Evolutionary conservation across 1,284 basidiomycete genomes (phyloP), one percentile per base, ranked within the genome.

Genomic region (Ustilago sp.): DNA sequence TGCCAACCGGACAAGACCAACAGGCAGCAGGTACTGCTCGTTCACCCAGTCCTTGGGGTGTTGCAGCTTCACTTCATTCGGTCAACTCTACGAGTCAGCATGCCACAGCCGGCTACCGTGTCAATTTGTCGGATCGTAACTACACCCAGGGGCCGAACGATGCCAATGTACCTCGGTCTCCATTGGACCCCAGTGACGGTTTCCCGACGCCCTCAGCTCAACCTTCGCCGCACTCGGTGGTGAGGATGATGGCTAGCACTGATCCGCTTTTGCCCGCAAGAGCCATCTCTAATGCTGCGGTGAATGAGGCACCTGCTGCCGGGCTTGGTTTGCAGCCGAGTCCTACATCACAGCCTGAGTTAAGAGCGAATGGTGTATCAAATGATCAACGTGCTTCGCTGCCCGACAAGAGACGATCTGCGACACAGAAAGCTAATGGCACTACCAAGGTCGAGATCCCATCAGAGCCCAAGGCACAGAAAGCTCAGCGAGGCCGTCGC

Each of bases 241-340:
- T 76, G 31, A 55, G 74, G 8, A 55, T 77, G 63, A 80, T 68
- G 67, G 35, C 68, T 1, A 77, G 72, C 45, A 72, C 69, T 7
- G 66, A 71, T 54, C 74, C 68, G 17, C 56, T 77, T 43, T 23
- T 74, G 36, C 68, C 67, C 36, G 52, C 60, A 1, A 52, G 58
- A 17, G 59, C 67, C 12, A 17, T 71, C 17, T 23, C 59, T 4
- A 36, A 50, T 17, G 57, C 58, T 28, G 38, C 51, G 38, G 28
- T 15, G 28, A 55, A 48, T 12, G 34, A 19, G 3, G 34, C 19
- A 13, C 41, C 52, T 5, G 28, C 28, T 45, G 47, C 45, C 6
- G 69, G 64, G 5, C 64, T 67, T 7, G 57, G 61, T 7, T 15
- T 71, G 31, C 54, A 68, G 7, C 51, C 52, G 8, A 35, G 39